Conservation (phyloP, 805 yeast genomes). For the Kodamaea laetipori region DNA sequence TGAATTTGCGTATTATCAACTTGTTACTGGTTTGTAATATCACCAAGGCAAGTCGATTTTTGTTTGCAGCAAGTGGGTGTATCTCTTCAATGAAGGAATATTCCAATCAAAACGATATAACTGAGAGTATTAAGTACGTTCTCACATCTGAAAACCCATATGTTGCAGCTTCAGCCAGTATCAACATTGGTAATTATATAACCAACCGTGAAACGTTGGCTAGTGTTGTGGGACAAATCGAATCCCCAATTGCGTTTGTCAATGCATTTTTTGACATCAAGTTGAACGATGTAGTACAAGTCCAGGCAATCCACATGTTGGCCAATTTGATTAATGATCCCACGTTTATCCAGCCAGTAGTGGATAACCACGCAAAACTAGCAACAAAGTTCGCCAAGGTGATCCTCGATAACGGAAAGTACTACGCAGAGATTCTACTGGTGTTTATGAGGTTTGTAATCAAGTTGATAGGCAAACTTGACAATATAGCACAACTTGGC, state of each 20-base stretch:
- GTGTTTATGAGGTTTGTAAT: constrained; percentile 32
- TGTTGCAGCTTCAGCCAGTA: constrained; percentile 31
- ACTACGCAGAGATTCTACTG: constrained; percentile 35
- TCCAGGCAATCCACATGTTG: constrained; percentile 39
- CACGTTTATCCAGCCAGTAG: constrained; percentile 8
- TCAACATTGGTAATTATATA: constrained; percentile 40
- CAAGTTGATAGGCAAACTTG: constrained; percentile 19
- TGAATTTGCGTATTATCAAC: constrained; percentile 7
- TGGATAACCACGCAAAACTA: constrained; percentile 17
- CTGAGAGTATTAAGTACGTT: constrained; percentile 18
- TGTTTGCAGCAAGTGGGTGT: constrained; percentile 39
- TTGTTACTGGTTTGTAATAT: constrained; percentile 1
- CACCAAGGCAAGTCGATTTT: constrained; percentile 10
- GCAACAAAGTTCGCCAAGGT: constrained; percentile 27
- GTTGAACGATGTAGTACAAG: constrained; percentile 38
- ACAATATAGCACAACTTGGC: constrained; percentile 14
- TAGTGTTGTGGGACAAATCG: constrained; percentile 12
- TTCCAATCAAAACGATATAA: constrained; percentile 24
- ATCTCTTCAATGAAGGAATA: constrained; percentile 35
- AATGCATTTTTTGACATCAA: constrained; percentile 21
- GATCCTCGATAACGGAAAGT: constrained; percentile 35
- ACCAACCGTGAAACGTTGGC: constrained; percentile 20
- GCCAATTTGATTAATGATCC: constrained; percentile 29
- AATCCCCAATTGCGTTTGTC: constrained; percentile 20
- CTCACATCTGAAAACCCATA: constrained; percentile 22